Evolutionary conservation across 2,329 filamentous ascomycete species (phyloP).

Genomic region (Dothistroma septosporum): DNA sequence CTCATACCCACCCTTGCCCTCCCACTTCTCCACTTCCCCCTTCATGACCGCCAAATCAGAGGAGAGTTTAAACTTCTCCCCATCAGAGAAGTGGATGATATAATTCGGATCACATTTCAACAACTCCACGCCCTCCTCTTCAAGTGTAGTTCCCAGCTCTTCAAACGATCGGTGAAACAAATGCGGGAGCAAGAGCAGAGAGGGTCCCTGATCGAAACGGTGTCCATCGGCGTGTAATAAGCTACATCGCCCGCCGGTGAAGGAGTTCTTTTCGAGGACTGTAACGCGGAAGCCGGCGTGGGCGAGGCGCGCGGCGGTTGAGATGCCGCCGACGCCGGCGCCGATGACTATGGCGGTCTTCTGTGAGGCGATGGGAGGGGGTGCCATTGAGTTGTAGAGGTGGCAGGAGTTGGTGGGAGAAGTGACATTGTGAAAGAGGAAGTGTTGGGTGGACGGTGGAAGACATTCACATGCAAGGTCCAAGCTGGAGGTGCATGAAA

Average conservation of each 20-base stretch:
- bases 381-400: background rate
- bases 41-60: slow-evolving; percentile 71
- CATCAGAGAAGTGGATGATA: slow-evolving; percentile 68
- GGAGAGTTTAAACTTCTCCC: slow-evolving; percentile 58
- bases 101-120: slow-evolving; percentile 73
- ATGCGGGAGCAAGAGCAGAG: slow-evolving; percentile 65
- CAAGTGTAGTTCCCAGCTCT: slow-evolving; percentile 64
- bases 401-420: background rate
- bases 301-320: slow-evolving; percentile 65
- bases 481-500: background rate
- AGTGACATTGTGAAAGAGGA: background rate
- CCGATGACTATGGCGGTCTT: slow-evolving; percentile 55
- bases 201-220: slow-evolving; percentile 73
- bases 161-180: slow-evolving; percentile 66
- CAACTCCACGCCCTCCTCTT: slow-evolving; percentile 62
- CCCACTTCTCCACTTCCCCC: slow-evolving; percentile 65
- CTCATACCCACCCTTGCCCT: slow-evolving; percentile 66
- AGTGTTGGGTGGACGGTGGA: background rate
- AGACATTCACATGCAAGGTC: slow-evolving; percentile 4
- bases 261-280: slow-evolving; percentile 71
- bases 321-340: slow-evolving; percentile 67
- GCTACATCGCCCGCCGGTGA: slow-evolving; percentile 68
- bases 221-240: slow-evolving; percentile 59
- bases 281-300: slow-evolving; percentile 68
- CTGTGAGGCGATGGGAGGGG: background rate